Evolutionary conservation across 2,329 filamentous ascomycete species (phyloP), one percentile per base, ranked within the genome.

Genomic region (Elsinoe fawcettii): DNA sequence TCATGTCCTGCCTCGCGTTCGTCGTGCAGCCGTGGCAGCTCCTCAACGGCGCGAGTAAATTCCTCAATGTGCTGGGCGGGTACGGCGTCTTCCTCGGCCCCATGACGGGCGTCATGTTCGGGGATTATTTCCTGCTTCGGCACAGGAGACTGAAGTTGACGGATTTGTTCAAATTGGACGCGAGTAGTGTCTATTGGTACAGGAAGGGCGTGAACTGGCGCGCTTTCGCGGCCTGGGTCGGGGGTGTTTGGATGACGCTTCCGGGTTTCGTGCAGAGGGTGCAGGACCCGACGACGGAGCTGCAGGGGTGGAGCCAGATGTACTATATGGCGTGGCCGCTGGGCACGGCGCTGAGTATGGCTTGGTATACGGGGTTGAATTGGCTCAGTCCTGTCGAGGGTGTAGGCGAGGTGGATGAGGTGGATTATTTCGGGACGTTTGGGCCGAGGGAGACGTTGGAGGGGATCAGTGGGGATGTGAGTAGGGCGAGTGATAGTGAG

Each of bases 11-110:
- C 16, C 49, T 53, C 49, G 49, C 49, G 2, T 53, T 53, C 32
- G 32, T 53, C 3, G 49, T 53, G 18, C 49, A 53, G 32, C 73
- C 73, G 1, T 75, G 73, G 73, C 67, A 74, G 41, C 67, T 76
- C 12, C 67, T 76, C 53, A 66, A 66, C 27, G 69, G 66, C 6
- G 73, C 74, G 2, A 62, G 62, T 2, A 67, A 66, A 5, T 74
- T 77, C 59, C 63, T 75, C 11, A 74, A 71, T 9, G 75, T 76
- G 56, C 63, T 77, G 1, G 69, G 68, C 11, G 70, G 68, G 3
- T 75, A 73, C 60, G 68, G 66, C 11, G 67, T 74, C 30, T 75
- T 76, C 62, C 64, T 75, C 57, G 69, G 68, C 58, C 74, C 75
- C 1, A 68, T 74, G 39, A 67, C 65, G 41, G 67, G 66, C 18